Evolutionary conservation across 768 basidiomycete genomes (phyloP), one percentile per base, ranked within the genome.

Genomic region (Cubamyces sp.): DNA sequence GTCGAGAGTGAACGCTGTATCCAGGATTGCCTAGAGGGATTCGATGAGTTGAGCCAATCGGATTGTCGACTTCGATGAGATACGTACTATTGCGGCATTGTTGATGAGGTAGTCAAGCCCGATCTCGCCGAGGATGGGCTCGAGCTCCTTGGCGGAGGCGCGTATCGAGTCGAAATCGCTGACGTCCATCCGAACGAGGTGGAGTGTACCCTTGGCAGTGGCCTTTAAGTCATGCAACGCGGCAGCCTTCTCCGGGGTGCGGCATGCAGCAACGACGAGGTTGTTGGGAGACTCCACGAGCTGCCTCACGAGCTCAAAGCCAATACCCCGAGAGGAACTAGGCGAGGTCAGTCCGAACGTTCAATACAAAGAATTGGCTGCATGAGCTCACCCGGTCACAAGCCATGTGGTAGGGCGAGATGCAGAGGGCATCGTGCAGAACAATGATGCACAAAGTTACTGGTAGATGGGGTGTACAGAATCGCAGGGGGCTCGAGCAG

Each of bases 31-130:
- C 28, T 30, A 8, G 28, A 30, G 28, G 28, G 28, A 30, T 30
- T 30, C 8, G 28, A 30, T 3, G 28, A 30, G 28, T 30, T 8
- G 28, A 30, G 8, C 28, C 3, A 30, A 8, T 30, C 28, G 8
- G 8, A 30, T 8, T 3, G 14, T 41, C 7, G 34, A 18, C 26
- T 11, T 30, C 4, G 9, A 9, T n/a, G 12, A 26, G n/a, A 11
- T 3, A 53, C 63, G 28, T 26, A 64, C 77, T 26, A 76, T 62
- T 1, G 64, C 77, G 3, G 77, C 76, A 41, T 77, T 78, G 66
- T 77, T 79, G 54, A 78, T 63, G 26, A 79, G 66, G 52, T 75
- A 78, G 62, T 79, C 75, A 6, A 79, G 63, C 9, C 77, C 76
- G 25, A 57, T 62, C 25, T 59, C 63, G 5, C 62, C 69, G 21